These are phyloP conservation scores for Aspergillus jensenii DNA, from an alignment of 2,329 filamentous ascomycete genomes.

Conservation along the genomic window DNA sequence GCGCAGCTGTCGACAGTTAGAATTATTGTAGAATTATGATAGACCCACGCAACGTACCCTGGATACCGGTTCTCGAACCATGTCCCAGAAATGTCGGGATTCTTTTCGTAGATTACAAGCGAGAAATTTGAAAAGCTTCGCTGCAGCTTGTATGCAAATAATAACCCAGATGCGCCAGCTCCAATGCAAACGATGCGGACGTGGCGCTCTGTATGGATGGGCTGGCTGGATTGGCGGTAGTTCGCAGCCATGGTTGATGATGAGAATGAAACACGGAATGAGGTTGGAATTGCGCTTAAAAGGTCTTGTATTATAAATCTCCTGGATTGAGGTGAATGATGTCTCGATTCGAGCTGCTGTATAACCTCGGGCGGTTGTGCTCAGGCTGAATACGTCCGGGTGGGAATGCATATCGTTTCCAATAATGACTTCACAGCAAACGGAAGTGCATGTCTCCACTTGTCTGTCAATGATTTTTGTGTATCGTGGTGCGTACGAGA, in stretches of 20 bases:
- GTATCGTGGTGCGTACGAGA: no score
- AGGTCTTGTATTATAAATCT: no score
- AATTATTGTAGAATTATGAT: no score
- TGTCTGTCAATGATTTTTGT: fast-evolving
- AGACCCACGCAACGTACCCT: neutral
- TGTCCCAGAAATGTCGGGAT: conserved; percentile 8
- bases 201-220: conserved; percentile 5
- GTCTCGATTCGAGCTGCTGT: no score
- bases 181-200: conserved; percentile 11
- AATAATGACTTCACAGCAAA: no score
- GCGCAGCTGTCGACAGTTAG: neutral
- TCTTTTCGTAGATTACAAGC: conserved; percentile 9
- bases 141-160: conserved; percentile 8
- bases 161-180: conserved; percentile 5
- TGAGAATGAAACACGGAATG: no score
- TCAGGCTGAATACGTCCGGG: neutral
- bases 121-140: neutral
- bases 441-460: no score
- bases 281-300: no score
- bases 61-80: conserved; percentile 15
- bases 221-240: neutral
- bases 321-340: no score
- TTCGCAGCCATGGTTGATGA: neutral
- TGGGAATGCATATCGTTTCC: neutral
- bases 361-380: neutral